These are phyloP conservation scores for Vigna radiata DNA, from an alignment of 306 rosid genomes.

Conservation along the genomic window DNA sequence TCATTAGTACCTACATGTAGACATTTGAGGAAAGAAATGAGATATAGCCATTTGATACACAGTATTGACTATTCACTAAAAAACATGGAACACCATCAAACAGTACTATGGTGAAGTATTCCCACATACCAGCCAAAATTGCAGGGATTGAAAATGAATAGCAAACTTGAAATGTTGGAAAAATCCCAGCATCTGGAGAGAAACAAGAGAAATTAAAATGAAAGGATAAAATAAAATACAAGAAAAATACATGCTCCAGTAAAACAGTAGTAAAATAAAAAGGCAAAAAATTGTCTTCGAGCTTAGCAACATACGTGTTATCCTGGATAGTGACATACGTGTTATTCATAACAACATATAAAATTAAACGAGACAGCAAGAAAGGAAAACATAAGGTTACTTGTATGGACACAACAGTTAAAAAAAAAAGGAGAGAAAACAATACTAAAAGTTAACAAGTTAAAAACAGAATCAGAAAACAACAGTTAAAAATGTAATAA, in stretches of 20 bases:
- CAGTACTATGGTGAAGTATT: conserved; percentile 3
- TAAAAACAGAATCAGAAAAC: neutral
- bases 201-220: conserved; percentile 23
- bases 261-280: conserved; percentile 10
- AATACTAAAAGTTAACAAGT: neutral
- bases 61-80: conserved; percentile 17
- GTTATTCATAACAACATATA: too few relatives aligned
- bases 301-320: conserved; percentile 7
- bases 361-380: too few relatives aligned
- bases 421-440: neutral
- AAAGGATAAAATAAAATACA: conserved; percentile 36
- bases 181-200: conserved; percentile 87
- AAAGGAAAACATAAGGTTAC: neutral
- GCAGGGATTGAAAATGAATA: conserved; percentile 84
- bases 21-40: conserved; percentile 45
- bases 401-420: neutral
- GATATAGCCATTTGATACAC: conserved; percentile 35
- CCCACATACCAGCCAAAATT: conserved; percentile 91
- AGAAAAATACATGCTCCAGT: conserved; percentile 5
- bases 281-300: neutral
- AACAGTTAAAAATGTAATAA: neutral
- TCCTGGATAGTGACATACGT: neutral
- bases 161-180: conserved; percentile 81
- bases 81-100: conserved; percentile 20
- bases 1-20: conserved; percentile 70